A percentile compares a stretch with the other conserved stretches of the same genome.
These are phyloP conservation scores for Fabrea salina DNA, from an alignment of 169 alveolate species.

Conservation along the genomic window DNA sequence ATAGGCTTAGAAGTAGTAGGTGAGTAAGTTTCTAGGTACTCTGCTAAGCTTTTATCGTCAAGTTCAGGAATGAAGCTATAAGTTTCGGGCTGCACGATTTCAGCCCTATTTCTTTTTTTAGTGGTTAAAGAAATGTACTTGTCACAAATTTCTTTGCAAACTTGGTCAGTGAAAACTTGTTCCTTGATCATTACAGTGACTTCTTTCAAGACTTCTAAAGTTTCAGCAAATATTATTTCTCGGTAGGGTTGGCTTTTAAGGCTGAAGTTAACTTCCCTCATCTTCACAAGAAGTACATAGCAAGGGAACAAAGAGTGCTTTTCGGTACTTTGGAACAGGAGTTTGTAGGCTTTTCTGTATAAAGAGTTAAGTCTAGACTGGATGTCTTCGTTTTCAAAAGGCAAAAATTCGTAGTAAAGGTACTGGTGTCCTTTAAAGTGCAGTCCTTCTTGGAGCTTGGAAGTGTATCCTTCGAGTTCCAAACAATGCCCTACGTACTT, in stretches of 20 bases:
- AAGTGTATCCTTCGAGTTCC: not conserved
- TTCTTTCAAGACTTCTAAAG: not conserved
- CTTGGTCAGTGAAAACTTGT: not conserved
- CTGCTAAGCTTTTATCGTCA: not conserved
- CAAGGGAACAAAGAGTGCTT: not conserved
- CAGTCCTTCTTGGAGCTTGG: not conserved
- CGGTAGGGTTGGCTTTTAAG: not conserved
- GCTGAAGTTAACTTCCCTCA: not conserved
- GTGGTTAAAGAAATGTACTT: not conserved
- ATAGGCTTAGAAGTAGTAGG: not conserved
- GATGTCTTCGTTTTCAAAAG: not conserved
- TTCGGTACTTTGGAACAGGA: not conserved
- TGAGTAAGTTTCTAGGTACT: not conserved
- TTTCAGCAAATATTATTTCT: not conserved
- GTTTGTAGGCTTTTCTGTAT: not conserved
- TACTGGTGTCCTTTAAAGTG: not conserved
- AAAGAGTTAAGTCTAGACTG: not conserved
- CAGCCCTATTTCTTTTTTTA: constrained; percentile 3
- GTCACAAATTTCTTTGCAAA: not conserved
- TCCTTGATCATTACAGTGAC: constrained; percentile 11
- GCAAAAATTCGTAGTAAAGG: not conserved
- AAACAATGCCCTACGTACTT: not conserved
- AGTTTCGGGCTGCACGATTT: not conserved
- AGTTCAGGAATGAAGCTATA: not conserved
- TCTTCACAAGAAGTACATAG: not conserved